Conservation (phyloP, 768 basidiomycete genomes). For the Trametes cinnabarina region DNA sequence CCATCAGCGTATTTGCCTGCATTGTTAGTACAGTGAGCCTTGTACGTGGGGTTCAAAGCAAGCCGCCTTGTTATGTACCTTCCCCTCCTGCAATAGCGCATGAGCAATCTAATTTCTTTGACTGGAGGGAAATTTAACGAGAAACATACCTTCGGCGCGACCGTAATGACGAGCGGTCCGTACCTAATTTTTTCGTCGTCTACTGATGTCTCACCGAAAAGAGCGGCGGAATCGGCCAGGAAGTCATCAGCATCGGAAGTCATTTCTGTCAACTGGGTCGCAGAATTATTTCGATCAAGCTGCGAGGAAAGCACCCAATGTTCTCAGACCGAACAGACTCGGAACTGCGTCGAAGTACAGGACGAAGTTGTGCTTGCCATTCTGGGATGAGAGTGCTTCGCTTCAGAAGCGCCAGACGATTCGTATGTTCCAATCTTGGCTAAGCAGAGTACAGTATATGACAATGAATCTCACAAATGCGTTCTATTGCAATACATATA, state of each 20-base stretch:
- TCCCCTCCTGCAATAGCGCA: conserved; percentile 47
- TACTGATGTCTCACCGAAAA: conserved; percentile 7
- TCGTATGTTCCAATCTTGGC: too few relatives aligned
- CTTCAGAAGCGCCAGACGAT: too few relatives aligned
- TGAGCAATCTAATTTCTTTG: conserved; percentile 1
- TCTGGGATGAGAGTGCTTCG: too few relatives aligned
- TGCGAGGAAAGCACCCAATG: too few relatives aligned
- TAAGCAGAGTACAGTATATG: too few relatives aligned
- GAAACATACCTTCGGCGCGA: conserved; percentile 55
- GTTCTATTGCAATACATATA: neutral
- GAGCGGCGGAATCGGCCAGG: conserved; percentile 16
- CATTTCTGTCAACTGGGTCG: too few relatives aligned
- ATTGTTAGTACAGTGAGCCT: neutral
- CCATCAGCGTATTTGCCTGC: conserved; percentile 68
- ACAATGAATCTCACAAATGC: neutral
- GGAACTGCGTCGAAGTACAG: too few relatives aligned
- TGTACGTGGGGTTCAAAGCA: neutral
- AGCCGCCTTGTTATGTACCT: conserved; percentile 39
- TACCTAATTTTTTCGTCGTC: conserved; percentile 49
- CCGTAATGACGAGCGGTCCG: conserved; percentile 51
- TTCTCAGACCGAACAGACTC: too few relatives aligned
- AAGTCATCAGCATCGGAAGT: conserved; percentile 39
- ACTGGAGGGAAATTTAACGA: neutral
- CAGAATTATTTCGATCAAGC: too few relatives aligned
- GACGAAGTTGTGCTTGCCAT: too few relatives aligned